Evolutionary conservation across 257 asterid species (phyloP).

Genomic region (Asclepias syriaca): DNA sequence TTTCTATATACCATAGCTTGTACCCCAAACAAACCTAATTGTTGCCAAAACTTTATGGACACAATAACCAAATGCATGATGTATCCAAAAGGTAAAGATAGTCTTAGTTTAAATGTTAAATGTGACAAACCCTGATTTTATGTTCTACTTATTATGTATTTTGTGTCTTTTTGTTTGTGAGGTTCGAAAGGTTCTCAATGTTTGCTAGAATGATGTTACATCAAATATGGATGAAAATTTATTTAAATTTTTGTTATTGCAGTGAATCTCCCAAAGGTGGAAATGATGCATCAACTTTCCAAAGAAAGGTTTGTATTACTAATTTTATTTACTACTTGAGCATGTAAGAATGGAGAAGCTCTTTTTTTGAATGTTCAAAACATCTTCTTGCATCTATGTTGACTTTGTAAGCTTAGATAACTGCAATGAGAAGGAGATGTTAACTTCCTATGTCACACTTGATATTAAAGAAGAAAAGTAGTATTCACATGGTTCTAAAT

Average conservation of each 20-base stretch:
- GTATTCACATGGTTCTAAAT: neutral
- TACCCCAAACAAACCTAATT: neutral
- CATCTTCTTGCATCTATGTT: neutral
- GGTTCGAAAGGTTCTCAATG: neutral
- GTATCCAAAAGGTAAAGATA: neutral
- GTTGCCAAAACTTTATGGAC: neutral
- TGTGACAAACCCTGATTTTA: neutral
- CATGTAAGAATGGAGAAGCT: neutral
- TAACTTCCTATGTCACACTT: neutral
- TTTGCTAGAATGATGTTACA: neutral
- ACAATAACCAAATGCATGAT: neutral
- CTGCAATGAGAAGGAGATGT: neutral
- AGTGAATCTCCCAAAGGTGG: constrained; percentile 99
- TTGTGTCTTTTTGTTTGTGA: neutral
- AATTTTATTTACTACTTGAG: constrained; percentile 6
- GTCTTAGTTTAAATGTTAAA: neutral
- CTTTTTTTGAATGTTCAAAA: neutral
- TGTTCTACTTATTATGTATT: neutral
- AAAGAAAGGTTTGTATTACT: constrained; percentile 75
- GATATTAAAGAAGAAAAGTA: neutral
- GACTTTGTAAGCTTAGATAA: neutral
- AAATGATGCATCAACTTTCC: constrained; percentile 95
- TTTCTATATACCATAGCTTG: neutral
- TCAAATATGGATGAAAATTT: neutral
- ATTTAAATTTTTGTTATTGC: constrained; percentile 31